Percentiles rank a stretch among this genome's conserved stretches.
Evolutionary conservation across 2,329 filamentous ascomycete genomes (phyloP).

Genomic region (Calonectria hongkongensis): DNA sequence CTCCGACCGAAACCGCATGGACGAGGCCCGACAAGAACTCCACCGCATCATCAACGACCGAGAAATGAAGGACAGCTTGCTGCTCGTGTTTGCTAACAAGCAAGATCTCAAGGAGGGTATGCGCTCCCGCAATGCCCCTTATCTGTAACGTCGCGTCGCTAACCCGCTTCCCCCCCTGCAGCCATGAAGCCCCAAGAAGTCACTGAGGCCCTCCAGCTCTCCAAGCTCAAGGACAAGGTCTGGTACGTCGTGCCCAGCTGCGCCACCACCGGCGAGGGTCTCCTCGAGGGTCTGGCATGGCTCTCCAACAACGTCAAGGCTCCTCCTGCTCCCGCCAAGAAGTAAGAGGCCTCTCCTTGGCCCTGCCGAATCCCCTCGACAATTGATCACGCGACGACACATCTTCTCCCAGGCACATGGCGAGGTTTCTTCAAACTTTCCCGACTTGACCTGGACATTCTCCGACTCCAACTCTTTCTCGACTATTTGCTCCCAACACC

Average conservation of each 20-base stretch:
- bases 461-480: conserved; percentile 32
- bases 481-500: conserved; percentile 9
- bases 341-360: conserved; percentile 60
- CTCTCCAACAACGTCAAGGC: conserved; percentile 89
- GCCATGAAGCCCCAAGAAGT: conserved; percentile 88
- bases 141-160: conserved; percentile 13
- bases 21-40: conserved; percentile 93
- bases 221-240: conserved; percentile 86
- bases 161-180: conserved; percentile 57
- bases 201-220: conserved; percentile 84
- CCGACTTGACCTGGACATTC: conserved; percentile 38
- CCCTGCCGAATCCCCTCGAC: conserved; percentile 25
- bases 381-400: conserved; percentile 34
- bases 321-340: conserved; percentile 73
- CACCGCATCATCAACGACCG: conserved; percentile 98
- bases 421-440: conserved; percentile 32
- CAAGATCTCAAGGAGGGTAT: conserved; percentile 91
- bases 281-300: conserved; percentile 89
- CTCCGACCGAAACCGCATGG: conserved; percentile 91
- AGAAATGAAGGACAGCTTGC: conserved; percentile 96
- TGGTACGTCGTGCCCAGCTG: conserved; percentile 91
- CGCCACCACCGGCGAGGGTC: conserved; percentile 86
- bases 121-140: conserved; percentile 50
- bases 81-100: conserved; percentile 99
- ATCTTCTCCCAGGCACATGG: conserved; percentile 30